Percentiles rank a stretch among this genome's conserved stretches.
Evolutionary conservation across 1,284 basidiomycete genomes (phyloP).

Genomic region (Trichosporon faecale): DNA sequence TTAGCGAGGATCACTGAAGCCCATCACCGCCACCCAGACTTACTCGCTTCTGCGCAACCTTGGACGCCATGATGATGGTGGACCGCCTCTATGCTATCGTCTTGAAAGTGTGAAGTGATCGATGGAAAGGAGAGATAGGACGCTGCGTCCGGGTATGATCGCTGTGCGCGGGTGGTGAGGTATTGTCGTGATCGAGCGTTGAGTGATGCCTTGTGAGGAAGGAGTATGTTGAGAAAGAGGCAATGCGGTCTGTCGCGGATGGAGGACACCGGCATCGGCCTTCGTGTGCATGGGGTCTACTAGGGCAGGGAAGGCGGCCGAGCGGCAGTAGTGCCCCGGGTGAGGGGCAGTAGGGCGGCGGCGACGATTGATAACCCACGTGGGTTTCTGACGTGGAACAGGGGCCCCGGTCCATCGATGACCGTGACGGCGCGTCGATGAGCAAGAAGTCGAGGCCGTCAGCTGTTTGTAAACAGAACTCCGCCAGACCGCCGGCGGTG

Average conservation of each 20-base stretch:
- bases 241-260: background rate
- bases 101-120: background rate
- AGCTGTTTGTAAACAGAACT: background rate
- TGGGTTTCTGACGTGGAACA: background rate
- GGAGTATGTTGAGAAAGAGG: background rate
- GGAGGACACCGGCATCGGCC: background rate
- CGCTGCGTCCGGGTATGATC: slow-evolving; percentile 2
- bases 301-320: background rate
- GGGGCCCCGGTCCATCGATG: background rate
- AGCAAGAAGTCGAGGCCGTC: background rate
- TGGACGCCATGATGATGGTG: slow-evolving; percentile 45
- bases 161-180: background rate
- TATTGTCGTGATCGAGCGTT: background rate
- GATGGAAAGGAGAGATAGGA: background rate
- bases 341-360: background rate
- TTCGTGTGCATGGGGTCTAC: background rate
- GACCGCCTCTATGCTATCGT: background rate
- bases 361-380: background rate
- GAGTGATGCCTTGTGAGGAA: no score
- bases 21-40: slow-evolving; percentile 23
- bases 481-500: background rate
- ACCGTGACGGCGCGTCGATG: background rate
- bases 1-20: background rate
- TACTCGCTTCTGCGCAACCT: slow-evolving; percentile 53
- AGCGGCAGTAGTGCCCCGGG: no score